Percentiles rank a stretch among this genome's conserved stretches.
Evolutionary conservation across 2,329 filamentous ascomycete genomes (phyloP).

Genomic region (Cytospora piceae): DNA sequence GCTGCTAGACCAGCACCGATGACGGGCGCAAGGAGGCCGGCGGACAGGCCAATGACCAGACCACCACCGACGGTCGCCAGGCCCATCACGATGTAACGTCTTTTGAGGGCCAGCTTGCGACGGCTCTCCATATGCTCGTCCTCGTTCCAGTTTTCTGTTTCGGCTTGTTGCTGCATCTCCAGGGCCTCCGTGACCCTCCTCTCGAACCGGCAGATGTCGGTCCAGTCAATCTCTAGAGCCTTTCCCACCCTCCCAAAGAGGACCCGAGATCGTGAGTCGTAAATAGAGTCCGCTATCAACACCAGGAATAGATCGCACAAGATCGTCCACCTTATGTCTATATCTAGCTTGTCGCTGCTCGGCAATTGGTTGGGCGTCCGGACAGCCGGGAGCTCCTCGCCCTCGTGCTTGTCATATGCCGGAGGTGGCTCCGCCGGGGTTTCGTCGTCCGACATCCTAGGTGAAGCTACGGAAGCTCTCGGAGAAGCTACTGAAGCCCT

Average conservation of each 20-base stretch:
- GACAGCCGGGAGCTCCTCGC: conserved; percentile 76
- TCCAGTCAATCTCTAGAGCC: conserved; percentile 80
- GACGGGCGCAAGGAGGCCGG: conserved; percentile 86
- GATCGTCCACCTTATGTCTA: conserved; percentile 95
- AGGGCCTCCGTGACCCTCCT: conserved; percentile 95
- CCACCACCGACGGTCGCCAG: conserved; percentile 94
- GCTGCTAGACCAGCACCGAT: conserved; percentile 94
- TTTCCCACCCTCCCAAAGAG: conserved; percentile 82
- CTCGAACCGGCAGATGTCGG: conserved; percentile 95
- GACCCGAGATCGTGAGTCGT: conserved; percentile 85
- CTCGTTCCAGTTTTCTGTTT: conserved; percentile 98
- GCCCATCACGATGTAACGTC: conserved; percentile 92
- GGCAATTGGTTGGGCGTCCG: conserved; percentile 83
- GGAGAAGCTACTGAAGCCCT: conserved; percentile 20
- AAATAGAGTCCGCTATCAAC: conserved; percentile 93
- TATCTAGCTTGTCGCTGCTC: conserved; percentile 82
- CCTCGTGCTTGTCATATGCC: conserved; percentile 65
- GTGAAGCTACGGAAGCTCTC: conserved; percentile 30
- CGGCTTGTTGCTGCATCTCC: conserved; percentile 94
- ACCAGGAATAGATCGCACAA: conserved; percentile 94
- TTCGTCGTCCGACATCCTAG: conserved; percentile 45
- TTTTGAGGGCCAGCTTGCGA: conserved; percentile 78
- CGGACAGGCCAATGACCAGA: conserved; percentile 92
- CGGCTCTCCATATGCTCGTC: conserved; percentile 89
- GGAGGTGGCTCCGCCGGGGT: conserved; percentile 56